phyloP scores from a whole-genome alignment of 768 basidiomycete genomes.

The Trametes meyenii region DNA sequence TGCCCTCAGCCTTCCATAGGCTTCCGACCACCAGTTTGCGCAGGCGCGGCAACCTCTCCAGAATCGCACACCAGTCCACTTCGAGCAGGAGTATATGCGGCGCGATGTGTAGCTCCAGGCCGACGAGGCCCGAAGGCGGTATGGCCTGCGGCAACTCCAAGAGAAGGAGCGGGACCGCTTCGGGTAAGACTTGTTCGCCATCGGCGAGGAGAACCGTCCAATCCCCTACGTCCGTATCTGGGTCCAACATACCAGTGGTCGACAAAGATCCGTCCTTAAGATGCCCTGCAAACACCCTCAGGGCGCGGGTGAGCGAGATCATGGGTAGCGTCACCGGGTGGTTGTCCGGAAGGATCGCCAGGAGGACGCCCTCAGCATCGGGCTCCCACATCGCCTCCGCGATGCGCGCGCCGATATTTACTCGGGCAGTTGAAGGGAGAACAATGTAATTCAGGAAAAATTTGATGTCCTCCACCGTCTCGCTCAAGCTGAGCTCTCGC shows the following conservation, averaged over 20 bases:
- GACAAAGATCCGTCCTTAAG: neutral
- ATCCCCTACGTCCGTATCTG: neutral
- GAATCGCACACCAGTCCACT: neutral
- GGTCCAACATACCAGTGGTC: neutral
- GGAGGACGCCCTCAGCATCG: neutral
- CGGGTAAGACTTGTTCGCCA: neutral
- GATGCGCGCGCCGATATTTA: constrained; percentile 2
- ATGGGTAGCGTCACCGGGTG: neutral
- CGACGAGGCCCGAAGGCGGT: neutral
- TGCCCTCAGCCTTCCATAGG: constrained; percentile 1
- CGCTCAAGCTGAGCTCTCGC: neutral
- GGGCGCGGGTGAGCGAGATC: neutral
- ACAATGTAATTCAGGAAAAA: neutral
- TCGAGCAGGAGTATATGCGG: constrained; percentile 5
- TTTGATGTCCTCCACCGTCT: constrained; percentile 14
- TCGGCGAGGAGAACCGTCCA: neutral
- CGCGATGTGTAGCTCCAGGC: constrained; percentile 5
- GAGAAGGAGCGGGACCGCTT: neutral
- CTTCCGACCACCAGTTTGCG: neutral
- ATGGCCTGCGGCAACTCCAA: neutral
- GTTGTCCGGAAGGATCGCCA: constrained; percentile 4
- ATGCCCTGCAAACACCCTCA: constrained; percentile 6
- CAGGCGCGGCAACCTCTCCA: neutral
- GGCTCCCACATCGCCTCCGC: constrained; percentile 10
- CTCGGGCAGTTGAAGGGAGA: neutral